Percentiles rank a stretch among this genome's conserved stretches.
These are phyloP conservation scores for Penicillium sp. DNA, from an alignment of 2,329 filamentous ascomycete genomes.

Conservation along the genomic window DNA sequence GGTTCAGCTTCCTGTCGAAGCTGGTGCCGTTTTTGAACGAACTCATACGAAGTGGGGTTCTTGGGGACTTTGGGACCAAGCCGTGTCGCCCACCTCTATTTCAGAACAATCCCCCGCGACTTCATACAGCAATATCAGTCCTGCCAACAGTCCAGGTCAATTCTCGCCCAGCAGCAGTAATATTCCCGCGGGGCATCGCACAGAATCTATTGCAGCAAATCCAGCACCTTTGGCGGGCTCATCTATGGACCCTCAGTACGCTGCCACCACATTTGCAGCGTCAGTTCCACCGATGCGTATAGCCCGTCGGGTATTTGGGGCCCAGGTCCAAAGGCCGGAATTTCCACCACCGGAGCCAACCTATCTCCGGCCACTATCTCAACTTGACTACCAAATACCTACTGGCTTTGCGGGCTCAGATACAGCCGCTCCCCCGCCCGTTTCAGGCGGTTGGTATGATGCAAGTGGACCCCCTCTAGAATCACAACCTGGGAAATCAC, in stretches of 20 bases:
- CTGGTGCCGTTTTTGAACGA: slow-evolving; percentile 72
- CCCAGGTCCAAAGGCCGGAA: slow-evolving; percentile 24
- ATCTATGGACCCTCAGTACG: slow-evolving; percentile 21
- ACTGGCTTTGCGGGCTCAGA: slow-evolving; percentile 8
- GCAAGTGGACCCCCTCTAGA: slow-evolving; percentile 2
- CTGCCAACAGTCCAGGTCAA: slow-evolving; percentile 22
- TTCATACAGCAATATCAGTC: slow-evolving; percentile 16
- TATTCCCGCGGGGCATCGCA: slow-evolving; percentile 6
- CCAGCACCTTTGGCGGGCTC: slow-evolving; percentile 11
- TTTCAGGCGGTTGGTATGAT: slow-evolving; percentile 38
- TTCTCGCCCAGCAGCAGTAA: slow-evolving; percentile 18
- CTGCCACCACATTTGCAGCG: slow-evolving; percentile 13
- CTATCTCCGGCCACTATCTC: slow-evolving; percentile 34
- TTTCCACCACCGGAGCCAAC: slow-evolving; percentile 36
- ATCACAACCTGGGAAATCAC: slow-evolving; percentile 25
- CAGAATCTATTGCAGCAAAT: slow-evolving; percentile 12
- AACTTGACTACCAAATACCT: slow-evolving; percentile 23
- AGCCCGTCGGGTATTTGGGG: slow-evolving; percentile 21
- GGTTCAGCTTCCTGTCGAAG: slow-evolving; percentile 84
- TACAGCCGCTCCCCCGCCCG: slow-evolving; percentile 21
- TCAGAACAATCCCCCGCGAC: slow-evolving; percentile 31
- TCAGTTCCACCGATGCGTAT: slow-evolving; percentile 26
- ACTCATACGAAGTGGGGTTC: slow-evolving; percentile 80
- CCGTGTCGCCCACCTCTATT: slow-evolving; percentile 34
- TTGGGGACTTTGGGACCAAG: slow-evolving; percentile 57